Evolutionary conservation across 768 basidiomycete species (phyloP).

Genomic region (Suillus luteus): DNA sequence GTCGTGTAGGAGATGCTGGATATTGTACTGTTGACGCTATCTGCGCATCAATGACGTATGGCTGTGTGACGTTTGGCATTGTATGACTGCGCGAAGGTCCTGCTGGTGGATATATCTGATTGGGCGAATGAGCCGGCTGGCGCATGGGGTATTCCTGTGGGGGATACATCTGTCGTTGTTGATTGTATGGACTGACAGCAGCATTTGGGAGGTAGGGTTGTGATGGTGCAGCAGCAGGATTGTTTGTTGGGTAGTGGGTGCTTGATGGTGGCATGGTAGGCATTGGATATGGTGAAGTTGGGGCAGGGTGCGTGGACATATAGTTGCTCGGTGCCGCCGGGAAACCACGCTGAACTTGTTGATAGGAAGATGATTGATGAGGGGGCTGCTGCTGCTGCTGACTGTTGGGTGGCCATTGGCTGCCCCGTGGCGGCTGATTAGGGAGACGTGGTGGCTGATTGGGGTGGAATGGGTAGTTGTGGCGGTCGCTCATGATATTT

Average conservation of each 20-base stretch:
- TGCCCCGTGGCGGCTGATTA: slow-evolving; percentile 14
- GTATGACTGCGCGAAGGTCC: slow-evolving; percentile 3
- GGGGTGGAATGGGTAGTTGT: slow-evolving; percentile 30
- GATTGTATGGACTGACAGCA: slow-evolving; percentile 23
- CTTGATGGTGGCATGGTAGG: slow-evolving; percentile 6
- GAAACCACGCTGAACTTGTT: slow-evolving; percentile 14
- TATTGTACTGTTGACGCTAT: slow-evolving; percentile 42
- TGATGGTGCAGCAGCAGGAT: slow-evolving; percentile 17
- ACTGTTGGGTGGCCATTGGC: slow-evolving; percentile 26
- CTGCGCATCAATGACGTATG: background rate
- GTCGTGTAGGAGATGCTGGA: slow-evolving; percentile 59
- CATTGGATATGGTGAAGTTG: slow-evolving; percentile 25
- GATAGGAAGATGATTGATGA: slow-evolving; percentile 28
- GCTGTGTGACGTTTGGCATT: background rate
- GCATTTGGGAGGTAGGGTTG: slow-evolving; percentile 24
- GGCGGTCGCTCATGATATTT: slow-evolving; percentile 31
- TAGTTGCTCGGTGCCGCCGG: slow-evolving; percentile 11
- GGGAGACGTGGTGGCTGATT: slow-evolving; percentile 12
- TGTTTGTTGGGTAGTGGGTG: slow-evolving; percentile 24
- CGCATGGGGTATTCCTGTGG: slow-evolving; percentile 27
- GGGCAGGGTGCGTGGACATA: slow-evolving; percentile 22
- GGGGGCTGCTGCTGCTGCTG: slow-evolving; percentile 28
- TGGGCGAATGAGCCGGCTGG: slow-evolving; percentile 38
- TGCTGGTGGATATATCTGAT: slow-evolving; percentile 13
- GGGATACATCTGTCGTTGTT: slow-evolving; percentile 29